These are phyloP conservation scores for Nymphaea colorata DNA, from an alignment of 164 flowering plant species.

Conservation along the genomic window DNA sequence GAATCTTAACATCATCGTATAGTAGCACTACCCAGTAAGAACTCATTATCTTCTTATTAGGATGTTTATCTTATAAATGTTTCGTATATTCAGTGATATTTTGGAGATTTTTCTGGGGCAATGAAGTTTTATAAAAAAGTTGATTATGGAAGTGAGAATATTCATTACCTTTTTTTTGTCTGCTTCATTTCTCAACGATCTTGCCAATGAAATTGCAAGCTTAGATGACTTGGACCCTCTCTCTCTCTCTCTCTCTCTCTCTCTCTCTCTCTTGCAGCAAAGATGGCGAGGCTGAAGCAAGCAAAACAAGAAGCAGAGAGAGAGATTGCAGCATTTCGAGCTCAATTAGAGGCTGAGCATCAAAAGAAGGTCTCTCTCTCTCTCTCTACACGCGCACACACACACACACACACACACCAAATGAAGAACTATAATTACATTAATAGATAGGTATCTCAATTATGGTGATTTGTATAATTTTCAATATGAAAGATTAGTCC, in stretches of 20 bases:
- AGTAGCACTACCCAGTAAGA: background rate
- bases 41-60: background rate
- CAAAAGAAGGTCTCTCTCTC: conserved; percentile 41
- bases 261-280: conserved; percentile 19
- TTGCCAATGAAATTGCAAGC: too few species aligned
- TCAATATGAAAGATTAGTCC: too few species aligned
- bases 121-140: too few species aligned
- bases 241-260: background rate
- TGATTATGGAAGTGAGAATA: background rate
- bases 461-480: background rate
- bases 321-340: conserved; percentile 29
- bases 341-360: conserved; percentile 42
- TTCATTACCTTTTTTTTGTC: background rate
- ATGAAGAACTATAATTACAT: background rate
- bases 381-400: background rate
- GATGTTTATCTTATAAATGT: background rate
- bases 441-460: background rate
- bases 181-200: too few species aligned
- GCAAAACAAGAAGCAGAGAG: conserved; percentile 67
- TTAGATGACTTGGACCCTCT: too few species aligned
- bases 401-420: background rate
- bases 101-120: too few species aligned
- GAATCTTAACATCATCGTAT: too few species aligned
- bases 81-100: background rate
- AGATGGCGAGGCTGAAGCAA: conserved; percentile 42